A percentile compares a stretch with the other conserved stretches of the same genome.
phyloP scores from a whole-genome alignment of 352 stramenopile genomes.

The Pythium utonaiense region DNA sequence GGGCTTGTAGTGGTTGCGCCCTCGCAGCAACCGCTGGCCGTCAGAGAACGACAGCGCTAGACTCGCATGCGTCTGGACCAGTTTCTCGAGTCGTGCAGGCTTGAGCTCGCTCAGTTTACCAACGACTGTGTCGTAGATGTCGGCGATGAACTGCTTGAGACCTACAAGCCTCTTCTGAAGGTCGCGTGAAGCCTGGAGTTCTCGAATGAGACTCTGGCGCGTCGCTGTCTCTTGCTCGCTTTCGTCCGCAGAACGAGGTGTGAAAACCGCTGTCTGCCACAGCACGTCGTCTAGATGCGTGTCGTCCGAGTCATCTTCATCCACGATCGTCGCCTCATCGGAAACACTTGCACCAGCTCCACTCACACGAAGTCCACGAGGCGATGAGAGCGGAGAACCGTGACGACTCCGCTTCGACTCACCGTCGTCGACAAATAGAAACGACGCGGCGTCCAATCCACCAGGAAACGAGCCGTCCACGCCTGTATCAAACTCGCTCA shows the following conservation, averaged over 20 bases:
- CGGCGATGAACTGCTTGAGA: conserved; percentile 68
- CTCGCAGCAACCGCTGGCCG: conserved; percentile 23
- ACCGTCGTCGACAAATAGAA: conserved; percentile 15
- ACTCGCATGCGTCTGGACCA: conserved; percentile 34
- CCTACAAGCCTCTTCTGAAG: conserved; percentile 40
- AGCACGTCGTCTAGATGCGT: conserved; percentile 27
- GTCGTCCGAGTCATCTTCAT: conserved; percentile 12
- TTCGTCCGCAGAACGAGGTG: conserved; percentile 22
- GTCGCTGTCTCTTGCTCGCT: conserved; percentile 24
- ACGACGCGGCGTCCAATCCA: neutral
- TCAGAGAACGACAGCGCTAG: conserved; percentile 49
- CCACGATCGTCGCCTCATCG: neutral
- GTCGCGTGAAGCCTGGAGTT: conserved; percentile 37
- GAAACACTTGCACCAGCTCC: neutral
- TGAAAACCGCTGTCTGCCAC: conserved; percentile 17
- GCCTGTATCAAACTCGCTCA: neutral
- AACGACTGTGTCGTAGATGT: conserved; percentile 67
- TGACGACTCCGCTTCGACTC: neutral
- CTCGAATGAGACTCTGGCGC: conserved; percentile 18
- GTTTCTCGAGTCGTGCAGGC: conserved; percentile 15
- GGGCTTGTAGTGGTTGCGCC: neutral
- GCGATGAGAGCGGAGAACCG: neutral
- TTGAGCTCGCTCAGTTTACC: conserved; percentile 40
- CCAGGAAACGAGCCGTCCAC: neutral
- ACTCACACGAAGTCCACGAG: neutral